phyloP scores from a whole-genome alignment of 805 yeast species.

The Ogataea degrootiae region DNA sequence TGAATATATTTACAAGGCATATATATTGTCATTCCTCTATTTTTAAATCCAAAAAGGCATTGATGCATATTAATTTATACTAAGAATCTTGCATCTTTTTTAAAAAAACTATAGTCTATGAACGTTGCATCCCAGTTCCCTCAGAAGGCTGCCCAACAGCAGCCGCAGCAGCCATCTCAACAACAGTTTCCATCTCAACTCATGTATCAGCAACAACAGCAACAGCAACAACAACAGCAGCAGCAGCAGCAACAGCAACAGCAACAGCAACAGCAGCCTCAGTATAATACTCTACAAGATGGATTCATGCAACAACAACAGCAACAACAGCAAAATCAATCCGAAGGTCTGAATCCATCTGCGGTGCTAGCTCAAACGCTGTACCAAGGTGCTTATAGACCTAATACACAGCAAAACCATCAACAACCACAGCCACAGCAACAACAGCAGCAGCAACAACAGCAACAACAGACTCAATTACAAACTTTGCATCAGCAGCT shows the following conservation, averaged over 20 bases:
- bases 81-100: background rate
- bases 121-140: conserved; percentile 14
- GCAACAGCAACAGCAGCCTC: conserved; percentile 12
- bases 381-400: conserved; percentile 37
- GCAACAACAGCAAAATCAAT: conserved; percentile 16
- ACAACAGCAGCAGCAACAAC: conserved; percentile 11
- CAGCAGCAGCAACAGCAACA: no score
- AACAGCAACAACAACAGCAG: conserved; percentile 10
- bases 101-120: conserved; percentile 2
- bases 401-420: conserved; percentile 27
- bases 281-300: conserved; percentile 17
- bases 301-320: conserved; percentile 21
- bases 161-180: conserved; percentile 12
- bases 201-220: conserved; percentile 8
- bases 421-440: background rate
- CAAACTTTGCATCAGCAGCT: conserved; percentile 20
- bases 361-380: conserved; percentile 36
- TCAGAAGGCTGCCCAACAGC: conserved; percentile 15
- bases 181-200: conserved; percentile 8
- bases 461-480: conserved; percentile 20
- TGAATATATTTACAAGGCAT: no score
- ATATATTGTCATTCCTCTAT: no score
- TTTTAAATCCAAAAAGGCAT: no score
- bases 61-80: no score
- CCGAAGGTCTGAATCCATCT: conserved; percentile 30